A percentile compares a stretch with the other conserved stretches of the same genome.
phyloP scores from a whole-genome alignment of 2,329 filamentous ascomycete genomes.

The Trichophyton verrucosum region DNA sequence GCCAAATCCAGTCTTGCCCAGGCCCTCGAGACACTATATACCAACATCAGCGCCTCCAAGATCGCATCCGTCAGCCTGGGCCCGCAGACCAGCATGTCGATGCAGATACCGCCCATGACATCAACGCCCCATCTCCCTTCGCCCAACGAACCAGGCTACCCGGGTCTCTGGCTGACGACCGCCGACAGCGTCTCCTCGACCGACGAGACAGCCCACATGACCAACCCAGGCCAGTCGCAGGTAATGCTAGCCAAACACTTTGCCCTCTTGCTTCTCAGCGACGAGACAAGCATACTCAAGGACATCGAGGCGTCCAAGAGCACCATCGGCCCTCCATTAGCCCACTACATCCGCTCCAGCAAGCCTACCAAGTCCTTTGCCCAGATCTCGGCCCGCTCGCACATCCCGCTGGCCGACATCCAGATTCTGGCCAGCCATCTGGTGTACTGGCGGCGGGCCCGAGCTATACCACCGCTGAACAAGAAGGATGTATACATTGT shows the following conservation, averaged over 20 bases:
- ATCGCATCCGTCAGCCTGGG: slow-evolving; percentile 76
- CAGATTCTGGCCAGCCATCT: slow-evolving; percentile 83
- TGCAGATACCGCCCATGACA: slow-evolving; percentile 50
- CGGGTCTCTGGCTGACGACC: slow-evolving; percentile 75
- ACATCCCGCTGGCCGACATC: slow-evolving; percentile 66
- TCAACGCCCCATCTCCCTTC: slow-evolving; percentile 63
- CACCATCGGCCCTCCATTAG: slow-evolving; percentile 61
- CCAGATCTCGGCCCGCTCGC: slow-evolving; percentile 47
- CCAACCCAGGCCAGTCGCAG: slow-evolving; percentile 46
- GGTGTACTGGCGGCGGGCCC: slow-evolving; percentile 88
- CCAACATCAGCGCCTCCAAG: slow-evolving; percentile 67
- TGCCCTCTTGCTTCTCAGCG: slow-evolving; percentile 69
- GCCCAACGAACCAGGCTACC: slow-evolving; percentile 55
- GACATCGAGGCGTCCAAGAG: slow-evolving; percentile 58
- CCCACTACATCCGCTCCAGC: slow-evolving; percentile 54
- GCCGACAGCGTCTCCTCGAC: slow-evolving; percentile 65
- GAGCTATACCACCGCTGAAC: slow-evolving; percentile 81
- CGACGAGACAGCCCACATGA: slow-evolving; percentile 45
- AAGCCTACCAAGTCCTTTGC: slow-evolving; percentile 58
- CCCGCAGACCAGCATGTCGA: slow-evolving; percentile 46
- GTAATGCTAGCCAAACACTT: slow-evolving; percentile 64
- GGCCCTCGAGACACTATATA: slow-evolving; percentile 70
- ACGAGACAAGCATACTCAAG: slow-evolving; percentile 66
- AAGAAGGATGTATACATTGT: slow-evolving; percentile 83
- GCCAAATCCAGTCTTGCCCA: slow-evolving; percentile 65